Conservation (phyloP, 2,329 filamentous ascomycete genomes). For the Fusarium sp. region DNA sequence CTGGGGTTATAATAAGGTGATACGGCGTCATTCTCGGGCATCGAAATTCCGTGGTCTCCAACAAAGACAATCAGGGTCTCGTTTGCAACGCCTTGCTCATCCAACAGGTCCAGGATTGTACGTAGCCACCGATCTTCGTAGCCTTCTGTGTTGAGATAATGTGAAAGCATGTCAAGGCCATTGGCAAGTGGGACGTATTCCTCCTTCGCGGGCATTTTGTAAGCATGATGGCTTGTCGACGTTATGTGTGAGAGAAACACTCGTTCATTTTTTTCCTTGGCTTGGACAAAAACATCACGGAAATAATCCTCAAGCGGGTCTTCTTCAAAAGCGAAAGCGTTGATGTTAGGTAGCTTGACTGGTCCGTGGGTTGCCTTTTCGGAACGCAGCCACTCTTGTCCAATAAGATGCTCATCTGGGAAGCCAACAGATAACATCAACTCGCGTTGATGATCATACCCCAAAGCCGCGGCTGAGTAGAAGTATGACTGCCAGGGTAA, state of each 20-base stretch:
- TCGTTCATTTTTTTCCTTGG: constrained; percentile 51
- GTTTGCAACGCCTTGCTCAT: constrained; percentile 52
- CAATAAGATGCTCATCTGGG: constrained; percentile 44
- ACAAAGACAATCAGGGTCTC: constrained; percentile 53
- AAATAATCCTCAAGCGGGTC: constrained; percentile 51
- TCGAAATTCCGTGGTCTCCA: constrained; percentile 53
- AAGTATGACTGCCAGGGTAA: constrained; percentile 52
- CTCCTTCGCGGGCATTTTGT: constrained; percentile 49
- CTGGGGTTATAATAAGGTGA: constrained; percentile 53
- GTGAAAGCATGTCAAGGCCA: constrained; percentile 49
- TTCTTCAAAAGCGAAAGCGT: constrained; percentile 55
- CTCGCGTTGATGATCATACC: constrained; percentile 52
- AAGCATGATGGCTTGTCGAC: constrained; percentile 52
- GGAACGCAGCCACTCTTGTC: constrained; percentile 50
- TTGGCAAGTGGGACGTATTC: constrained; percentile 46
- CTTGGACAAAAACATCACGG: constrained; percentile 49
- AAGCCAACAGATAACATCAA: constrained; percentile 52
- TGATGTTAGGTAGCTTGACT: constrained; percentile 50
- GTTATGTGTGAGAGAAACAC: constrained; percentile 50
- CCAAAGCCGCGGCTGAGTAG: constrained; percentile 51
- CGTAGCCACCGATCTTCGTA: constrained; percentile 52
- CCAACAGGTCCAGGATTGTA: constrained; percentile 49
- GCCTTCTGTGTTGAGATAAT: constrained; percentile 52
- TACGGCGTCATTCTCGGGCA: constrained; percentile 50
- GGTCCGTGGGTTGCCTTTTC: constrained; percentile 50